Conservation (phyloP, 1,284 basidiomycete species). For the Trametes polyzona region DNA sequence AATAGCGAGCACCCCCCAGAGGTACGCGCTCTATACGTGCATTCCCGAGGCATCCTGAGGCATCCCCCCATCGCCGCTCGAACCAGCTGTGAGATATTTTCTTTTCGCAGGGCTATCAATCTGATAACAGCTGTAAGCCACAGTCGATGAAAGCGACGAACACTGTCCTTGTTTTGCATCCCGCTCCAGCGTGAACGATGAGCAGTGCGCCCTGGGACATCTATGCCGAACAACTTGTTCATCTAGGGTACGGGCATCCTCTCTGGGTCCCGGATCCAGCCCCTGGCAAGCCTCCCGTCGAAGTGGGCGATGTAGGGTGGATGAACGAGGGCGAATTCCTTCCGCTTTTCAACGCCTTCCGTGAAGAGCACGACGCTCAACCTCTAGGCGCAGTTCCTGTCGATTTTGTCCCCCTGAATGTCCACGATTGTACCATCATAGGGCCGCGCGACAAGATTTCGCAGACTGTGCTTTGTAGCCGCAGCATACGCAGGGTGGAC, state of each 20-base stretch:
- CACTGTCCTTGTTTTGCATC: too few species aligned
- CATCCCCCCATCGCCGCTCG: too few species aligned
- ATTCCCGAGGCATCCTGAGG: too few species aligned
- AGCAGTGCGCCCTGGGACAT: slow-evolving; percentile 1
- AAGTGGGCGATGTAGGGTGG: background rate
- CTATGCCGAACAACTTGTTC: slow-evolving; percentile 4
- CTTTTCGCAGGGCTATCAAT: too few species aligned
- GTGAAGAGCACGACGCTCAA: background rate
- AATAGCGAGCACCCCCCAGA: too few species aligned
- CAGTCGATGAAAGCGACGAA: too few species aligned
- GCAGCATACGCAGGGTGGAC: slow-evolving; percentile 4
- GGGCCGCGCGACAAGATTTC: slow-evolving; percentile 1
- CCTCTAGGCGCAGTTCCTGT: slow-evolving; percentile 1
- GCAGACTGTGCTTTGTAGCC: slow-evolving; percentile 4
- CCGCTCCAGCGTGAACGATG: background rate
- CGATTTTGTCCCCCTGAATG: background rate
- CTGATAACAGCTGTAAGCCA: too few species aligned
- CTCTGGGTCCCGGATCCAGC: slow-evolving; percentile 6
- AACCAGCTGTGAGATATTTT: too few species aligned
- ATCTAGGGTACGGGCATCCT: slow-evolving; percentile 5
- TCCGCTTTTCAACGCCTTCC: slow-evolving; percentile 24
- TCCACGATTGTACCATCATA: background rate
- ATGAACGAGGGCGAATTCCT: slow-evolving; percentile 18
- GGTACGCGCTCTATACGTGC: too few species aligned
- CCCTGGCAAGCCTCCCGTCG: background rate